Evolutionary conservation across 805 yeast species (phyloP), one percentile per base, ranked within the genome.

Genomic region (Teunomyces lycoperdinae): DNA sequence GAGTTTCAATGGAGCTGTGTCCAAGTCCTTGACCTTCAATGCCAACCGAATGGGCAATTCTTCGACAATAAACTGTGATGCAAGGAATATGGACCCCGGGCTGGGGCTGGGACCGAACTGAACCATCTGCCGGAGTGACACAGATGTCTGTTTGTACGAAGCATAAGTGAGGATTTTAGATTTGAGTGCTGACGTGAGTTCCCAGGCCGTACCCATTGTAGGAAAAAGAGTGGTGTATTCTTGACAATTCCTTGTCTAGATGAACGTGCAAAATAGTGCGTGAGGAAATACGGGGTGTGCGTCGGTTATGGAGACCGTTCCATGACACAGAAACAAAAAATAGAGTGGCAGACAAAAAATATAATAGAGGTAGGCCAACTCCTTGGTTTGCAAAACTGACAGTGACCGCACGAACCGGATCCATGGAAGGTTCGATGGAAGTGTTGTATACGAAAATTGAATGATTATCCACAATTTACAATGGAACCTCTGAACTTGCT

Each of bases 1-100:
- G 46, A 90, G 73, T 0, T 89, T 90, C 55, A 83, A 74, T 0
- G 97, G 96, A 28, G 94, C 78, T 24, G 79, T 78, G 36, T 89
- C 95, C 50, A 90, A 71, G 58, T 89, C 96, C 61, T 86, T 83
- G 30, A 89, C 96, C 45, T 95, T 78, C 58, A 86, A 88, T 2
- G 96, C 95, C 43, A 89, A 73, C 50, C 97, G 74, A 36, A 89
- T 87, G 1, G 96, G 96, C 31, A 90, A 75, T 64, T 90, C 97
- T 60, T 88, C 89, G 1, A 86, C 88, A 8, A 87, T 83, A 61
- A 89, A 89, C 63, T 85, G 87, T 5, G 91, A 85, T 0, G 96
- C 96, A 42, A 87, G 77, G 63, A 86, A 90, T 35, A 88, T 70
- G 9, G 87, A 79, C 2, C 95, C 96, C 10, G 87, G 87, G 29